These are phyloP conservation scores for Hanseniaspora thailandica DNA, from an alignment of 805 yeast species.

Conservation along the genomic window DNA sequence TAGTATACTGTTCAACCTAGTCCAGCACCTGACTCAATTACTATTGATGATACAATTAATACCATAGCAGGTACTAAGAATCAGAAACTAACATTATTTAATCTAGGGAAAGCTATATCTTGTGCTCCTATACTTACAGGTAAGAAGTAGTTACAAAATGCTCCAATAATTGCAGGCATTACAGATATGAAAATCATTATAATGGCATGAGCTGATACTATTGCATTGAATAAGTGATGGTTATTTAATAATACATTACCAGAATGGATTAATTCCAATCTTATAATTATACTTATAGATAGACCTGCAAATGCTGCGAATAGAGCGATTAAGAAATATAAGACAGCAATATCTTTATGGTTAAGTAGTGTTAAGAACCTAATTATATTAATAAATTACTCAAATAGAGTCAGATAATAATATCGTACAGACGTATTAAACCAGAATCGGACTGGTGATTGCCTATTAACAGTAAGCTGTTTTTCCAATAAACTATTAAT, in stretches of 20 bases:
- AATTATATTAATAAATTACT: conserved; percentile 20
- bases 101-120: conserved; percentile 21
- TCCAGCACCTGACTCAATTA: conserved; percentile 19
- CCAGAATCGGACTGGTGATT: conserved; percentile 21
- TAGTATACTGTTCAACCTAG: conserved; percentile 17
- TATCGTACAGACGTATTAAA: conserved; percentile 20
- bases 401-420: no score
- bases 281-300: conserved; percentile 22
- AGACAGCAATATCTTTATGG: conserved; percentile 25
- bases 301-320: conserved; percentile 23
- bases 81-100: conserved; percentile 21
- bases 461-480: conserved; percentile 21
- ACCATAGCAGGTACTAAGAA: conserved; percentile 20
- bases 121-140: conserved; percentile 22
- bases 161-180: conserved; percentile 21
- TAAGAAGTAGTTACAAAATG: conserved; percentile 19
- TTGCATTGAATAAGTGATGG: conserved; percentile 23
- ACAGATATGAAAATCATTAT: conserved; percentile 24
- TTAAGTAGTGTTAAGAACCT: no score
- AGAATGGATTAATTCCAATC: conserved; percentile 24
- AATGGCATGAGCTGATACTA: conserved; percentile 23
- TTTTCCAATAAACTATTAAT: conserved; percentile 19
- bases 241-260: conserved; percentile 21
- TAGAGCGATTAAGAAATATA: conserved; percentile 22
- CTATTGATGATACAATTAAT: conserved; percentile 17